These are phyloP conservation scores for Auxenochlorella pyrenoidosa DNA, from an alignment of 139 green algal genomes.

Conservation along the genomic window DNA sequence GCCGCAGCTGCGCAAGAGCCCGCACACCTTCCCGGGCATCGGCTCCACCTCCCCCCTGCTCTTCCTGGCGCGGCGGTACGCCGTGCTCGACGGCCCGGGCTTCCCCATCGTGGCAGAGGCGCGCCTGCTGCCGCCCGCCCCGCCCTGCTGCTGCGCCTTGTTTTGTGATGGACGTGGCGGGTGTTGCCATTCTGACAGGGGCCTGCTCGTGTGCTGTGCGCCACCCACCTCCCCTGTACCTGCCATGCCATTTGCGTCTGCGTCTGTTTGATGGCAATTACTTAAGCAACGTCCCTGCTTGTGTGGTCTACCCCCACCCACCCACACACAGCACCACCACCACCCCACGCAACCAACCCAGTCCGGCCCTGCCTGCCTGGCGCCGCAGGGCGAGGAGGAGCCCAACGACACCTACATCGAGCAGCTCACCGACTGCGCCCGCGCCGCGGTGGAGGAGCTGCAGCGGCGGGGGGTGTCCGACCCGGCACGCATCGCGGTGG, in stretches of 20 bases:
- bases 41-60: constrained; percentile 85
- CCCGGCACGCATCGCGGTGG: constrained; percentile 79
- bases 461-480: constrained; percentile 85
- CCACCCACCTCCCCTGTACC: too few relatives aligned
- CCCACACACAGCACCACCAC: background rate
- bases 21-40: constrained; percentile 91
- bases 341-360: too few relatives aligned
- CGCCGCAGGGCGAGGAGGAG: constrained; percentile 77
- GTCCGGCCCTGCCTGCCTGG: too few relatives aligned
- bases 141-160: too few relatives aligned
- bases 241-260: too few relatives aligned
- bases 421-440: constrained; percentile 86
- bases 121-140: background rate
- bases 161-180: too few relatives aligned
- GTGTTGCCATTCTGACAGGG: too few relatives aligned
- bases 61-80: constrained; percentile 90
- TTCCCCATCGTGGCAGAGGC: constrained; percentile 43
- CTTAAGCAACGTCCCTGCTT: too few relatives aligned
- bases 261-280: too few relatives aligned
- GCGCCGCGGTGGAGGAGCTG: constrained; percentile 82
- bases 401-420: constrained; percentile 98
- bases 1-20: constrained; percentile 50
- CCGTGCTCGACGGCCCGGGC: constrained; percentile 89
- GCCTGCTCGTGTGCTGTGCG: too few relatives aligned
- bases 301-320: too few relatives aligned